Conservation (phyloP, 371 early-diverging fungal genomes). For the Rhizopus delemar region DNA sequence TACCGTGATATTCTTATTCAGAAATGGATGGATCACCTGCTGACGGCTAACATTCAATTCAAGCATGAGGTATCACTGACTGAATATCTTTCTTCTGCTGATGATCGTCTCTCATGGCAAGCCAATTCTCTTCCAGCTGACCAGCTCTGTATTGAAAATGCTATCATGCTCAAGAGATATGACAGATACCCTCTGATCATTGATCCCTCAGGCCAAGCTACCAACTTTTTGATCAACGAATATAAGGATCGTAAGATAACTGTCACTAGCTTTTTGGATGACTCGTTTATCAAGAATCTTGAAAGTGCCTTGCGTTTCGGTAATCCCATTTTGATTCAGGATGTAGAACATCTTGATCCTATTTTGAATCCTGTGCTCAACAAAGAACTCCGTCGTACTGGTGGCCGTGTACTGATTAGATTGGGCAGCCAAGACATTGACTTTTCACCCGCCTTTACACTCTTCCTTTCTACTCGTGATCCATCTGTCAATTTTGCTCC, state of each 20-base stretch:
- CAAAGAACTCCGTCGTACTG: slow-evolving; percentile 93
- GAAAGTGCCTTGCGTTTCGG: slow-evolving; percentile 98
- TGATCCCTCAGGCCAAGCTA: slow-evolving; percentile 96
- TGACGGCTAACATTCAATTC: slow-evolving; percentile 75
- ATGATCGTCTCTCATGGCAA: slow-evolving; percentile 93
- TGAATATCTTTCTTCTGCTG: slow-evolving; percentile 92
- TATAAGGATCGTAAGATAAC: slow-evolving; percentile 88
- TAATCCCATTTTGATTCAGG: slow-evolving; percentile 95
- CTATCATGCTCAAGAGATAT: slow-evolving; percentile 92
- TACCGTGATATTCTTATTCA: slow-evolving; percentile 80
- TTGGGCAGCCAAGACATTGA: slow-evolving; percentile 97
- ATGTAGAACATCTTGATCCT: slow-evolving; percentile 96
- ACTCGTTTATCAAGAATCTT: slow-evolving; percentile 94
- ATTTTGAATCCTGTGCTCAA: slow-evolving; percentile 97
- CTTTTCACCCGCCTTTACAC: slow-evolving; percentile 95
- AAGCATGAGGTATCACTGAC: slow-evolving; percentile 84
- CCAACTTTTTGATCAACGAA: slow-evolving; percentile 85
- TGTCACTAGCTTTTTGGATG: slow-evolving; percentile 96
- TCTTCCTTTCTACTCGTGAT: slow-evolving; percentile 93
- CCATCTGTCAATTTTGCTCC: slow-evolving; percentile 92
- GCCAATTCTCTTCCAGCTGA: slow-evolving; percentile 85
- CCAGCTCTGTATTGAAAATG: slow-evolving; percentile 95
- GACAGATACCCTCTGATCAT: slow-evolving; percentile 96
- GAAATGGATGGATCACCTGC: slow-evolving; percentile 81
- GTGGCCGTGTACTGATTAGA: slow-evolving; percentile 95